Percentiles rank a stretch among this genome's conserved stretches.
Conservation (phyloP, 2,329 filamentous ascomycete genomes). For the Pseudonectria foliicola region DNA sequence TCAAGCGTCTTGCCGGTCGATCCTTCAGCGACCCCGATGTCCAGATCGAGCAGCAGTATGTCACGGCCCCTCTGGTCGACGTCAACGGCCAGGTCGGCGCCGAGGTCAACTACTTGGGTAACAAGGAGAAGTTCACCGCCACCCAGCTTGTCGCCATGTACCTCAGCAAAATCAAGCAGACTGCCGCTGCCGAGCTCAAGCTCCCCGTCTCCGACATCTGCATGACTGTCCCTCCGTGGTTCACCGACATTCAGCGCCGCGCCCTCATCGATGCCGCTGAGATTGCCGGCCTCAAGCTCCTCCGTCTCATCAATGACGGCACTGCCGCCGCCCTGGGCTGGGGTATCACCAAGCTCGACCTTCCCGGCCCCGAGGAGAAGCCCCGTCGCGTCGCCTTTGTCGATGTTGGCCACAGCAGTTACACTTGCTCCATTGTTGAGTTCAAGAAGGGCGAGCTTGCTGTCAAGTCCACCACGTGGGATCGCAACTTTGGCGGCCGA, state of each 20-base stretch:
- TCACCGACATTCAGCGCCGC: slow-evolving; percentile 89
- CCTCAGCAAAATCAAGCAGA: slow-evolving; percentile 88
- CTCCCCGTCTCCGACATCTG: slow-evolving; percentile 89
- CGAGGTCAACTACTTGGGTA: slow-evolving; percentile 85
- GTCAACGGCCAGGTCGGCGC: slow-evolving; percentile 91
- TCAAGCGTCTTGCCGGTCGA: slow-evolving; percentile 90
- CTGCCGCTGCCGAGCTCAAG: slow-evolving; percentile 78
- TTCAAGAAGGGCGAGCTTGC: slow-evolving; percentile 95
- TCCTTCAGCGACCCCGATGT: slow-evolving; percentile 84
- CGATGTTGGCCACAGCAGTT: slow-evolving; percentile 95
- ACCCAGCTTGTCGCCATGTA: slow-evolving; percentile 94
- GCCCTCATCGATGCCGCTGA: slow-evolving; percentile 85
- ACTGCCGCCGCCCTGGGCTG: slow-evolving; percentile 93
- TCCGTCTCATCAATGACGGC: slow-evolving; percentile 95
- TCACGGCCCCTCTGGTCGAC: slow-evolving; percentile 80
- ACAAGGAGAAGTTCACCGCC: slow-evolving; percentile 93
- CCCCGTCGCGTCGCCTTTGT: slow-evolving; percentile 85
- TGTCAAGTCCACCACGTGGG: slow-evolving; percentile 86
- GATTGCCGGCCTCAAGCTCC: slow-evolving; percentile 84
- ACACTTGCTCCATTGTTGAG: slow-evolving; percentile 88
- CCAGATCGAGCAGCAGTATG: slow-evolving; percentile 83
- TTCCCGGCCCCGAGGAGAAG: slow-evolving; percentile 83
- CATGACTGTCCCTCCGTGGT: slow-evolving; percentile 93
- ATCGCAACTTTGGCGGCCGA: slow-evolving; percentile 94
- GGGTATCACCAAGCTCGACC: slow-evolving; percentile 95